Percentiles rank a stretch among this genome's conserved stretches.
phyloP scores from a whole-genome alignment of 73 alveolate genomes.

The Blepharisma stoltei region DNA sequence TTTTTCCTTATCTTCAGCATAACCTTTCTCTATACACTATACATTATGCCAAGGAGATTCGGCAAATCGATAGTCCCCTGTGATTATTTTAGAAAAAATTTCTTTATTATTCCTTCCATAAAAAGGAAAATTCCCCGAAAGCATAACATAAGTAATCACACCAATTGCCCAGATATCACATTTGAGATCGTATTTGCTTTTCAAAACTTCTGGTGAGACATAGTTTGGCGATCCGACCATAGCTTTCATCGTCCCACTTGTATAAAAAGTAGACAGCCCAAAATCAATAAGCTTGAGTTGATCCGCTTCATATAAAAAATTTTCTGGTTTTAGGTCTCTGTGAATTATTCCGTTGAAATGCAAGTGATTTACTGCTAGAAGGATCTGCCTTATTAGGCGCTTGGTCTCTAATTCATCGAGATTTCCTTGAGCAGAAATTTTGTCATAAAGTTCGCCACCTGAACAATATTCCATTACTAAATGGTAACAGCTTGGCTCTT shows the following conservation, averaged over 20 bases:
- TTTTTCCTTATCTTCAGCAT: too few species aligned
- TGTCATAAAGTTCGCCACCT: slow-evolving; percentile 42
- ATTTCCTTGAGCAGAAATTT: not conserved
- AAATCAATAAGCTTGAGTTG: slow-evolving; percentile 7
- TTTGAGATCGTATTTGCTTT: not conserved
- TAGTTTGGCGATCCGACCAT: slow-evolving; percentile 19
- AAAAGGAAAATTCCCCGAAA: slow-evolving; percentile 18
- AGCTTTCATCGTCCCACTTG: not conserved
- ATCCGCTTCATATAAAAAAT: slow-evolving; percentile 5
- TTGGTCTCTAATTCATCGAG: not conserved
- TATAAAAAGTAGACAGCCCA: not conserved
- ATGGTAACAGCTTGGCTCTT: slow-evolving; percentile 46
- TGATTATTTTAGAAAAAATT: slow-evolving; percentile 5
- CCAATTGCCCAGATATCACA: slow-evolving; percentile 21
- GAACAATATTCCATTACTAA: slow-evolving; percentile 62
- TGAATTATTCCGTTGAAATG: not conserved
- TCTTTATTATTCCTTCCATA: slow-evolving; percentile 15
- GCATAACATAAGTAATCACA: slow-evolving; percentile 23
- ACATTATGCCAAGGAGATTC: slow-evolving; percentile 12
- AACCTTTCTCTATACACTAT: too few species aligned
- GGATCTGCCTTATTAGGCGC: slow-evolving; percentile 1
- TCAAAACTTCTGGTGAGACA: slow-evolving; percentile 20
- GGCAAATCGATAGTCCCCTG: not conserved
- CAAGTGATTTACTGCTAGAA: slow-evolving; percentile 10
- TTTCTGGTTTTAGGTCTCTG: slow-evolving; percentile 21